Evolutionary conservation across 345 rosid genomes (phyloP).

Genomic region (Eutrema japonicum): DNA sequence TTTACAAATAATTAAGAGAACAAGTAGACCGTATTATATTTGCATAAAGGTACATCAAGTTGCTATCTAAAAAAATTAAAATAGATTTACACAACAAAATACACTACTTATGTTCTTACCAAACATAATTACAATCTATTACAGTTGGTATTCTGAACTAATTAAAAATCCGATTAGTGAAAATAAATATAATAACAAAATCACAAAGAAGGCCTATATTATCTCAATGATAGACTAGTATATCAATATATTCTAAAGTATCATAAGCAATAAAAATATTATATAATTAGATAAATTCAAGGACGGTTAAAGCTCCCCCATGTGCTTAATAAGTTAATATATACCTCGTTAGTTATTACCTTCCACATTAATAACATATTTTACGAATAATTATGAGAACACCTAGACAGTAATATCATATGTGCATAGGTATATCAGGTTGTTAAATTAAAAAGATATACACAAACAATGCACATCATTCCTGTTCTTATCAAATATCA

Average conservation of each 20-base stretch:
- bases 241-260: not conserved
- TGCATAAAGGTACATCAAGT: constrained; percentile 2
- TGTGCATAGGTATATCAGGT: not conserved
- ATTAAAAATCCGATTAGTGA: not conserved
- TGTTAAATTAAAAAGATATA: not conserved
- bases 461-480: not conserved
- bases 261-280: constrained; percentile 4
- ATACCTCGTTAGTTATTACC: constrained; percentile 14
- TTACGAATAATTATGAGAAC: constrained; percentile 12
- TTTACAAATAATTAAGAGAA: constrained; percentile 18
- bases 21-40: constrained; percentile 15
- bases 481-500: not conserved
- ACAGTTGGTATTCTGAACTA: not conserved
- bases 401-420: constrained; percentile 4
- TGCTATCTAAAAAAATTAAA: not conserved
- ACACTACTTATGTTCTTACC: constrained; percentile 5
- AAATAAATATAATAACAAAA: constrained; percentile 7
- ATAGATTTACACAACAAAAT: constrained; percentile 4
- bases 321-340: constrained; percentile 18
- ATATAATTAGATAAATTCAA: not conserved
- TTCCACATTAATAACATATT: constrained; percentile 1
- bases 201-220: constrained; percentile 24
- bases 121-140: not conserved
- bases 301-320: constrained; percentile 16
- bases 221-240: constrained; percentile 19